phyloP scores from a whole-genome alignment of 768 basidiomycete genomes.

The Tylopilus sp. region DNA sequence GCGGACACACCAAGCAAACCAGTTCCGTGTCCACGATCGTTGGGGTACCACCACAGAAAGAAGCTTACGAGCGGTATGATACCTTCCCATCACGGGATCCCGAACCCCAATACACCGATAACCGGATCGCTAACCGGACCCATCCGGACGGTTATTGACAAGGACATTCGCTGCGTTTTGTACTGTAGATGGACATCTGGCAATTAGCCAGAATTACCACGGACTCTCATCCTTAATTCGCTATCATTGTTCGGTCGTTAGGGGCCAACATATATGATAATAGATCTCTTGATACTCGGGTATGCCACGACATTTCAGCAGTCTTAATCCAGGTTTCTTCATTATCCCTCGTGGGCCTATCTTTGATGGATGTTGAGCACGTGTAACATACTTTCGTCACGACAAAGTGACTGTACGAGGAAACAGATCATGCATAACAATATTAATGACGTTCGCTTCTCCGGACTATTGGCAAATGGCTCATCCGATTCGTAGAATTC shows the following conservation, averaged over 20 bases:
- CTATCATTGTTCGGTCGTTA: neutral
- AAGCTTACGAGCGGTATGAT: constrained; percentile 33
- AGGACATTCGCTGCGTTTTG: neutral
- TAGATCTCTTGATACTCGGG: neutral
- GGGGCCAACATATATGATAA: neutral
- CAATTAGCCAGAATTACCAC: neutral
- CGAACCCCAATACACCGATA: constrained; percentile 32
- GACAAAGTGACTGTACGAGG: constrained; percentile 19
- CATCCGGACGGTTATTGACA: constrained; percentile 46
- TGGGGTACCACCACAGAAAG: constrained; percentile 46
- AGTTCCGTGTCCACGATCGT: constrained; percentile 62
- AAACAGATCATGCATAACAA: constrained; percentile 14
- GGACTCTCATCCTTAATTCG: constrained; percentile 10
- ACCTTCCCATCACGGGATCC: constrained; percentile 24
- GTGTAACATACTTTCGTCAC: constrained; percentile 26
- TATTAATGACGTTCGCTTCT: too few species aligned
- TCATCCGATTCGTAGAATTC: constrained; percentile 33
- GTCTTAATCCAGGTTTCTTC: constrained; percentile 9
- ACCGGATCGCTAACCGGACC: constrained; percentile 28
- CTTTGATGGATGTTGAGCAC: constrained; percentile 13
- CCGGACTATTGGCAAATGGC: constrained; percentile 31
- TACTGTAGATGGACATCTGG: neutral
- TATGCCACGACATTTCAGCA: neutral
- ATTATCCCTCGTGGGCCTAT: constrained; percentile 30
- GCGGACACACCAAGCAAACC: constrained; percentile 49